Percentiles rank a stretch among this genome's conserved stretches.
These are phyloP conservation scores for Hypoxylon rubiginosum DNA, from an alignment of 2,329 filamentous ascomycete genomes.

Conservation along the genomic window DNA sequence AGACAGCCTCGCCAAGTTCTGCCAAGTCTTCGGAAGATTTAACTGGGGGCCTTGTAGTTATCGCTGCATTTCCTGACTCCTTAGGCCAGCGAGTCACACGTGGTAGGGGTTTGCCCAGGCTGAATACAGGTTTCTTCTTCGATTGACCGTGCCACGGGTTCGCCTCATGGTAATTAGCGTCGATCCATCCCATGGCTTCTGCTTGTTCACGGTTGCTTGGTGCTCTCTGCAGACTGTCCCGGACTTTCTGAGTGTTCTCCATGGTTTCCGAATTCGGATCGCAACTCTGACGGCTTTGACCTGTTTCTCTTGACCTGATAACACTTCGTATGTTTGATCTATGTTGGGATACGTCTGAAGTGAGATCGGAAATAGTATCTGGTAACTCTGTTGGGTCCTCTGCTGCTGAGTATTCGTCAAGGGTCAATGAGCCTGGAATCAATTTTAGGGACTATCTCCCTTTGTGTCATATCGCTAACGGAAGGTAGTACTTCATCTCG, in stretches of 20 bases:
- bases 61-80: constrained; percentile 20
- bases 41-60: not conserved
- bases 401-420: not conserved
- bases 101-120: constrained; percentile 45
- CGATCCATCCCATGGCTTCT: constrained; percentile 35
- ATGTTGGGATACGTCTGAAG: not conserved
- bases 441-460: not conserved
- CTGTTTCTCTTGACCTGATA: not conserved
- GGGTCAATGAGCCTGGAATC: constrained; percentile 3
- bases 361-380: constrained; percentile 9
- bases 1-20: constrained; percentile 27
- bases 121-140: constrained; percentile 45
- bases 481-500: not conserved
- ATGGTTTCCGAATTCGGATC: constrained; percentile 1
- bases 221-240: not conserved
- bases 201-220: not conserved
- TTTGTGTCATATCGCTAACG: constrained; percentile 13
- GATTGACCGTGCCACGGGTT: constrained; percentile 46
- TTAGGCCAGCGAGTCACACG: constrained; percentile 34
- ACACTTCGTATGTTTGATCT: constrained; percentile 5
- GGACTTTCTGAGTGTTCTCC: not conserved
- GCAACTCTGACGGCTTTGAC: constrained; percentile 5
- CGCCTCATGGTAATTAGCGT: constrained; percentile 42
- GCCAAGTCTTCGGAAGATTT: constrained; percentile 32
- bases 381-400: constrained; percentile 8